Evolutionary conservation across 169 alveolate genomes (phyloP), one percentile per base, ranked within the genome.

Genomic region (Plasmodium gallinaceum): DNA sequence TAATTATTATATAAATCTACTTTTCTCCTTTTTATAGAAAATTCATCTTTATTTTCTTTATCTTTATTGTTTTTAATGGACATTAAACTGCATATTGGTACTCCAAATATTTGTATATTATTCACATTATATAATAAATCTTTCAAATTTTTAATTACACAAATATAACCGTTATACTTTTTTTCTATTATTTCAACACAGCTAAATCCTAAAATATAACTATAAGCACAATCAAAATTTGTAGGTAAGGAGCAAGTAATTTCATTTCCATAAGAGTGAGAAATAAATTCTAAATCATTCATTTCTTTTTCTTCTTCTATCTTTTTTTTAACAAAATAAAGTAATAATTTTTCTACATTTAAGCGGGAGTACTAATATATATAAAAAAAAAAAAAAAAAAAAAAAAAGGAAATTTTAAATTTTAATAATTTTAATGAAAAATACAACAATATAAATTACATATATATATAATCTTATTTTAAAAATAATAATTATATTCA

Each of bases 211-310:
- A 98, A 90, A 24, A 97, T 96, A 86, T 97, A 98, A 95, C 99
- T 97, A 92, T 98, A 98, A 74, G 96, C 95, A 48, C 98, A 94
- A 91, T 98, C 99, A 89, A 98, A 98, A 71, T 96, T 95, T 66
- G 98, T 90, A 12, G 98, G 99, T 74, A 97, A 88, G n/a, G 99
- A 98, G 88, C 99, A 96, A 76, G 99, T 97, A 62, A 99, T 99
- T 75, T 98, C 99, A 74, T 97, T 45, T 10, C 65, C 73, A 37
- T 75, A 75, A 2, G 68, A 62, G 9, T 75, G 75, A 0, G 88
- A 7, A 16, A 45, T 20, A 6, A 61, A 78, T 45, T 64, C 46
- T 8, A 78, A 7, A n/a, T 65, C 52, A 0, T 51, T 37, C 20
- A 64, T 64, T 54, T 54, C 37, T 26, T 66, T 22, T 14, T 12